Evolutionary conservation across 352 stramenopile species (phyloP).

Genomic region (Detonula confervacea): DNA sequence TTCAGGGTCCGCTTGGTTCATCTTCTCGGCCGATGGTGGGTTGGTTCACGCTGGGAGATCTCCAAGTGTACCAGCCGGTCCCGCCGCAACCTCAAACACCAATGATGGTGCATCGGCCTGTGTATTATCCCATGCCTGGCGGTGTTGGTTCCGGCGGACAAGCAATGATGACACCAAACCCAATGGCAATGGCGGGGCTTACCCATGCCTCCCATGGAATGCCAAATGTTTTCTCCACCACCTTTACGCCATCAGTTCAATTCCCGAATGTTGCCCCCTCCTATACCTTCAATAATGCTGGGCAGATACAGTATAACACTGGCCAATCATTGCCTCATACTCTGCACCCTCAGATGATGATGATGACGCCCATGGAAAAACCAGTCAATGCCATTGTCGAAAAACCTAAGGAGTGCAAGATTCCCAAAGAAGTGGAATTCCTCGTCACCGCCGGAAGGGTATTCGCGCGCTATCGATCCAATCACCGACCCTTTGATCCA

Average conservation of each 20-base stretch:
- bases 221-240: too few species aligned
- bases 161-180: too few species aligned
- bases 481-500: constrained; percentile 49
- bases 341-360: neutral
- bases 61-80: constrained; percentile 13
- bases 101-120: neutral
- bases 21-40: constrained; percentile 66
- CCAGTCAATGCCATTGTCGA: constrained; percentile 6
- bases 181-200: too few species aligned
- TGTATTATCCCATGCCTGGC: neutral
- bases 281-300: too few species aligned
- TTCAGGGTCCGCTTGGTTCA: constrained; percentile 47
- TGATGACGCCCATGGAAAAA: constrained; percentile 6
- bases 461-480: constrained; percentile 47
- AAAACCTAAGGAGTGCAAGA: constrained; percentile 16
- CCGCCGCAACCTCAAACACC: neutral
- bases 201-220: too few species aligned
- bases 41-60: constrained; percentile 71
- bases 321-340: neutral
- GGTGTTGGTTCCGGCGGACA: neutral
- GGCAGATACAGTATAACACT: neutral
- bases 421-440: constrained; percentile 53
- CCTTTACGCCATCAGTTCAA: too few species aligned
- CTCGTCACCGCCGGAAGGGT: constrained; percentile 55
- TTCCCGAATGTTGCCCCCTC: too few species aligned